Evolutionary conservation across 2,329 filamentous ascomycete species (phyloP).

Genomic region (Colletotrichum sp.): DNA sequence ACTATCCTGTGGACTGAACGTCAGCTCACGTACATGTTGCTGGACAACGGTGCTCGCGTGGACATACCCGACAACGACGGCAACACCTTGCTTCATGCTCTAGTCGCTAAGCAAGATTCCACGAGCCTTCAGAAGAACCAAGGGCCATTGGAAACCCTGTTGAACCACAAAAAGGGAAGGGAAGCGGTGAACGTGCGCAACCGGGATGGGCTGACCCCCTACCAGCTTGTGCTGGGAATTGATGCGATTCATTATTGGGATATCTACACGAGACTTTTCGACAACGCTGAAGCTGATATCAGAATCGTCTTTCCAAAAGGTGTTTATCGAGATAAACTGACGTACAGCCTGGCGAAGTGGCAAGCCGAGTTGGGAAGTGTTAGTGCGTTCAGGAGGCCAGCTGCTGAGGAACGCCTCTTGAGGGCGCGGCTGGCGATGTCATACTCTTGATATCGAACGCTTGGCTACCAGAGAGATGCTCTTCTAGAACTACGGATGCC

Average conservation of each 20-base stretch:
- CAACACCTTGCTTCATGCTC: background rate
- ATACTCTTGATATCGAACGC: background rate
- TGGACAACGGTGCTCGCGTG: background rate
- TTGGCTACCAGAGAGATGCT: fast-evolving
- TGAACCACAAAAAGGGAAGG: background rate
- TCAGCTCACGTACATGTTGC: background rate
- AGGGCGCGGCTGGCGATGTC: background rate
- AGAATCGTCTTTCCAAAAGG: background rate
- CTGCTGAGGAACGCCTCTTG: background rate
- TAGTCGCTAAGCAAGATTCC: fast-evolving
- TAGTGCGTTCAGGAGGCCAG: background rate
- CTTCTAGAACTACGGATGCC: no score
- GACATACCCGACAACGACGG: background rate
- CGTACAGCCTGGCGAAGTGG: background rate
- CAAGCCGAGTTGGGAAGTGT: background rate
- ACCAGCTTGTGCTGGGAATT: background rate
- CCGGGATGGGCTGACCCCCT: background rate
- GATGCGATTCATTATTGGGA: background rate
- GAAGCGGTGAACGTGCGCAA: background rate
- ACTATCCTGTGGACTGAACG: background rate
- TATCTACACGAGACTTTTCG: background rate
- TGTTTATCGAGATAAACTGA: background rate
- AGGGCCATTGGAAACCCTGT: background rate
- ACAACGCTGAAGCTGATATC: background rate
- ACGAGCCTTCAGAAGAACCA: background rate